Evolutionary conservation across 106 monocot genomes (phyloP).

Genomic region (Dendrobium catenatum): DNA sequence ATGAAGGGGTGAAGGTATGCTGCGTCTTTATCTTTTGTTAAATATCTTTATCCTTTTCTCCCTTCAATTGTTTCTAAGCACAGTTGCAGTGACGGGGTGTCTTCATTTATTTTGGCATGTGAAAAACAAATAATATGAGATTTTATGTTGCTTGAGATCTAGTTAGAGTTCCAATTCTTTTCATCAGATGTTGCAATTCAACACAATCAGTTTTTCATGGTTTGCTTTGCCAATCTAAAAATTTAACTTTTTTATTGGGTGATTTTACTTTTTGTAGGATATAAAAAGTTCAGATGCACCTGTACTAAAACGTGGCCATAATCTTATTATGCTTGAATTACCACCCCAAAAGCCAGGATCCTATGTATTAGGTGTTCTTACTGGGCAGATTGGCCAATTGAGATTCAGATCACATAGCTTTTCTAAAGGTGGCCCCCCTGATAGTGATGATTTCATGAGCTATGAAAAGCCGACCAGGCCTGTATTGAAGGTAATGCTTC

Average conservation of each 20-base stretch:
- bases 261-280: conserved; percentile 43
- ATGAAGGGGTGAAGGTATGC: conserved; percentile 91
- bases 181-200: background rate
- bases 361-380: no score
- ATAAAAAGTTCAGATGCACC: conserved; percentile 59
- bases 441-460: conserved; percentile 97
- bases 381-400: conserved; percentile 72
- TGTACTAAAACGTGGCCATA: conserved; percentile 75
- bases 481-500: conserved; percentile 73
- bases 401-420: conserved; percentile 95
- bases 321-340: conserved; percentile 25
- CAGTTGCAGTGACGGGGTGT: background rate
- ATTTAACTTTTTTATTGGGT: background rate
- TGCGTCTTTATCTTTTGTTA: background rate
- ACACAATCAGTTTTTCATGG: background rate
- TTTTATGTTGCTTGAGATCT: background rate
- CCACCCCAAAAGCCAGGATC: no score
- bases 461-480: conserved; percentile 92
- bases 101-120: background rate
- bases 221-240: background rate
- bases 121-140: background rate
- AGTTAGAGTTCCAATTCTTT: conserved; percentile 1
- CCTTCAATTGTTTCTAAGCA: background rate
- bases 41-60: conserved; percentile 1
- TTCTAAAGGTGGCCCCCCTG: conserved; percentile 83